Conservation (phyloP, 768 basidiomycete genomes). For the Cyclocybe cylindracea region DNA sequence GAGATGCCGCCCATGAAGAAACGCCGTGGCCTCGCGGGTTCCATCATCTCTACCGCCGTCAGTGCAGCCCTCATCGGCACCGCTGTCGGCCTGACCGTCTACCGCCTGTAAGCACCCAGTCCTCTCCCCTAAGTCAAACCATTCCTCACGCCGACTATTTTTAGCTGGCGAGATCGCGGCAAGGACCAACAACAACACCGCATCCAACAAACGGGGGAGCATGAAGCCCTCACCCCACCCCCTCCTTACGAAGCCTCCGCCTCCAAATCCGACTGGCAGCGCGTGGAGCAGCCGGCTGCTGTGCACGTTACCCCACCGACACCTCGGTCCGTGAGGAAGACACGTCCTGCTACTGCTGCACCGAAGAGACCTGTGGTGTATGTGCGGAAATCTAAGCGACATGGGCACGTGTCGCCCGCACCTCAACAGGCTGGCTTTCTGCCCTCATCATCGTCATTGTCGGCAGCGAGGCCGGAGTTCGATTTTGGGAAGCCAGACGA, state of each 20-base stretch:
- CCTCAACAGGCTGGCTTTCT: background rate
- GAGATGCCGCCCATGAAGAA: slow-evolving; percentile 77
- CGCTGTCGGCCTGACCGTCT: slow-evolving; percentile 85
- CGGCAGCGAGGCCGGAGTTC: slow-evolving; percentile 36
- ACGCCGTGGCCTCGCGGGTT: slow-evolving; percentile 78
- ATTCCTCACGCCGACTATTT: slow-evolving; percentile 2
- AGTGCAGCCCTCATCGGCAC: slow-evolving; percentile 85
- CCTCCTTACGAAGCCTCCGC: slow-evolving; percentile 56
- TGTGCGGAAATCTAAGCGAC: slow-evolving; percentile 1
- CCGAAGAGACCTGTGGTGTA: slow-evolving; percentile 11
- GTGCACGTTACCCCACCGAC: slow-evolving; percentile 4
- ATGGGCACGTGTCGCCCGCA: background rate
- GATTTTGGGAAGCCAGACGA: slow-evolving; percentile 39
- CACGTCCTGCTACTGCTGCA: background rate
- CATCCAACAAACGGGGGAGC: slow-evolving; percentile 3
- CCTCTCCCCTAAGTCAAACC: background rate
- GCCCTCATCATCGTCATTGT: too few relatives aligned
- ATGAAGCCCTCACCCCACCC: slow-evolving; percentile 43
- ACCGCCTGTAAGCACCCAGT: slow-evolving; percentile 66
- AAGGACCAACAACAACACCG: slow-evolving; percentile 33
- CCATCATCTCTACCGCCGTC: slow-evolving; percentile 81
- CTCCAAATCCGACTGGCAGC: slow-evolving; percentile 24
- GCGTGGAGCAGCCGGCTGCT: slow-evolving; percentile 1
- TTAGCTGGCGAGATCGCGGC: slow-evolving; percentile 79
- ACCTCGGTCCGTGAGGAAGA: slow-evolving; percentile 3